A percentile compares a stretch with the other conserved stretches of the same genome.
Conservation (phyloP, 805 yeast species). For the Yamadazyma endophytica region DNA sequence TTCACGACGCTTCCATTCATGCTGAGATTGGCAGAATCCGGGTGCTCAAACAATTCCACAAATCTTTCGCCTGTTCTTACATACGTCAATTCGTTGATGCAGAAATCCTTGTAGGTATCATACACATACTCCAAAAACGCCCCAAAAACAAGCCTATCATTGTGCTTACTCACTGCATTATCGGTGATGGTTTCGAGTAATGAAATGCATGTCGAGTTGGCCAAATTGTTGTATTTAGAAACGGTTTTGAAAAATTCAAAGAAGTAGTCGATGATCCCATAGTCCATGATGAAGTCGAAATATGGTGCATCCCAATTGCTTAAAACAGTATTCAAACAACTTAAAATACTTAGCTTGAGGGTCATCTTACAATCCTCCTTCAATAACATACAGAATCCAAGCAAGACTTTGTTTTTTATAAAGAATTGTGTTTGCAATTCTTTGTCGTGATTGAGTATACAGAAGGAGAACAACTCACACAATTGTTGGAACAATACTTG, state of each 20-base stretch:
- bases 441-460: slow-evolving; percentile 61
- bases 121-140: slow-evolving; percentile 21
- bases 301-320: slow-evolving; percentile 60
- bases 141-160: too few relatives aligned
- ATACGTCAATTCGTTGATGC: slow-evolving; percentile 20
- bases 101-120: slow-evolving; percentile 24
- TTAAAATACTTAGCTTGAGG: slow-evolving; percentile 60
- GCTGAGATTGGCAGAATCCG: slow-evolving; percentile 3
- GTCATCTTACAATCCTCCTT: slow-evolving; percentile 41
- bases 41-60: slow-evolving; percentile 10
- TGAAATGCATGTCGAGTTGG: slow-evolving; percentile 74
- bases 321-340: slow-evolving; percentile 64
- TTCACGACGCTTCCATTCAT: not conserved
- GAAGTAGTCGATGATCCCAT: slow-evolving; percentile 47
- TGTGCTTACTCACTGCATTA: slow-evolving; percentile 20
- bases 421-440: slow-evolving; percentile 58
- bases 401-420: slow-evolving; percentile 52
- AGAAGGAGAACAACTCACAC: slow-evolving; percentile 68
- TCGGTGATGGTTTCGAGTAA: slow-evolving; percentile 46
- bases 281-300: slow-evolving; percentile 51
- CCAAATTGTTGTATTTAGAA: slow-evolving; percentile 52
- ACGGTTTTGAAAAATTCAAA: slow-evolving; percentile 48
- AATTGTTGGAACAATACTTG: slow-evolving; percentile 50
- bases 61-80: slow-evolving; percentile 27
- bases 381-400: slow-evolving; percentile 52